These are phyloP conservation scores for Aspergillus texensis DNA, from an alignment of 2,329 filamentous ascomycete genomes.

Conservation along the genomic window DNA sequence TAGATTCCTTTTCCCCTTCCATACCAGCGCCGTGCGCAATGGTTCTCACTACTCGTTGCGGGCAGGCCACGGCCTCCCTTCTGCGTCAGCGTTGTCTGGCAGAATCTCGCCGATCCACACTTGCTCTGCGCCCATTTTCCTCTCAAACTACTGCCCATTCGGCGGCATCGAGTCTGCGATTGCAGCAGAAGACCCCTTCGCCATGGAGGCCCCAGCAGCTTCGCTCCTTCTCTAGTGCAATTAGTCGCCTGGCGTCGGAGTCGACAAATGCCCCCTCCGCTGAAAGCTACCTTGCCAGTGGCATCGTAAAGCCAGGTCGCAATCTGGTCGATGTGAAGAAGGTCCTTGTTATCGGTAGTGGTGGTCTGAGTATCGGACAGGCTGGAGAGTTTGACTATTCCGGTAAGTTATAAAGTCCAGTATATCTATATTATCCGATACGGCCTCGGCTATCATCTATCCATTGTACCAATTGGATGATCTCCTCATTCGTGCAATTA, in stretches of 20 bases:
- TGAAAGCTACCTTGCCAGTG: conserved; percentile 86
- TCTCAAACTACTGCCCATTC: conserved; percentile 37
- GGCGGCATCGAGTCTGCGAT: conserved; percentile 36
- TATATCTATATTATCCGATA: background rate
- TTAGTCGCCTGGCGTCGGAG: conserved; percentile 43
- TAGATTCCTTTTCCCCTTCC: conserved; percentile 10
- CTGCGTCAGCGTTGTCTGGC: conserved; percentile 46
- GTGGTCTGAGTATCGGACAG: conserved; percentile 94
- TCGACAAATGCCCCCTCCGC: conserved; percentile 75
- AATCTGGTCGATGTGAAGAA: conserved; percentile 91
- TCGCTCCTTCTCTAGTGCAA: conserved; percentile 46
- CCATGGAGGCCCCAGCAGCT: conserved; percentile 45
- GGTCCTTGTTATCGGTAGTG: conserved; percentile 92
- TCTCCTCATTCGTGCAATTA: background rate
- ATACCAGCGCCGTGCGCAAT: conserved; percentile 42
- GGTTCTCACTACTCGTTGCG: conserved; percentile 50
- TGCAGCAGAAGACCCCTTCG: conserved; percentile 39
- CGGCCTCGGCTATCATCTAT: background rate
- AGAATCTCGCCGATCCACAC: conserved; percentile 38
- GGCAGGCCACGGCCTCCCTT: conserved; percentile 44
- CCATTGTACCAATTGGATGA: background rate
- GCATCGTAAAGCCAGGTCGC: conserved; percentile 74
- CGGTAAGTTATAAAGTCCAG: conserved; percentile 60
- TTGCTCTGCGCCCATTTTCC: conserved; percentile 43
- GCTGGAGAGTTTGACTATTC: conserved; percentile 99